Evolutionary conservation across 805 yeast genomes (phyloP), one percentile per base, ranked within the genome.

Genomic region (Metschnikowia similis): DNA sequence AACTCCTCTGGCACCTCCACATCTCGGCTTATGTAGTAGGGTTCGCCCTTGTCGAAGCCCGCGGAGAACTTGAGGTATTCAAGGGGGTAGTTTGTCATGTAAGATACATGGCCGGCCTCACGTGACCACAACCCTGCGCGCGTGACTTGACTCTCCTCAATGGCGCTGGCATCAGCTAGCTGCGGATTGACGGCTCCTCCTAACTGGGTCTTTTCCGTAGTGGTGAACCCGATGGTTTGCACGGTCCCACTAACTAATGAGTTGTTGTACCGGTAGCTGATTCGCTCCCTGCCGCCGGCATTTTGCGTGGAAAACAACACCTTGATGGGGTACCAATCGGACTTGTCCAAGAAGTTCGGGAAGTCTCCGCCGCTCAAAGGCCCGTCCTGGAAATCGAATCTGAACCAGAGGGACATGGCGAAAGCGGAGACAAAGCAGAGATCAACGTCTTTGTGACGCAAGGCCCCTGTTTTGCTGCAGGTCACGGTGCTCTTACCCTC

Each of bases 371-470:
- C 48, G 8, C n/a, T 5, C 2, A 32, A 27, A 8, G 48, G 50
- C 32, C 45, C 53, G 29, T 37, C 27, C 13, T 35, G n/a, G 30
- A 49, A 49, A 21, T 49, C 45, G 37, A 49, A 49, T 35, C 52
- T 35, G 27, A 13, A 49, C 52, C 52, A 49, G 13, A 46, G 47
- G 4, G 52, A 49, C 35, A 49, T 41, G 10, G 47, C 49, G 28
- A 41, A 41, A 3, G 52, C 41, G 13, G 49, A 31, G 21, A 45
- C 42, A 9, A 49, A 30, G 35, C 52, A 49, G 10, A 37, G 8
- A 9, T 46, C 45, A 41, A 46, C 48, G 27, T 41, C 45, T 46
- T 46, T 49, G 35, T 35, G 11, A n/a, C 52, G 52, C 11, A 17
- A 39, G 17, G 16, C n/a, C n/a, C 32, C 42, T 8, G 31, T 10